A percentile compares a stretch with the other conserved stretches of the same genome.
Evolutionary conservation across 345 rosid species (phyloP).

Genomic region (Camelina sativa): DNA sequence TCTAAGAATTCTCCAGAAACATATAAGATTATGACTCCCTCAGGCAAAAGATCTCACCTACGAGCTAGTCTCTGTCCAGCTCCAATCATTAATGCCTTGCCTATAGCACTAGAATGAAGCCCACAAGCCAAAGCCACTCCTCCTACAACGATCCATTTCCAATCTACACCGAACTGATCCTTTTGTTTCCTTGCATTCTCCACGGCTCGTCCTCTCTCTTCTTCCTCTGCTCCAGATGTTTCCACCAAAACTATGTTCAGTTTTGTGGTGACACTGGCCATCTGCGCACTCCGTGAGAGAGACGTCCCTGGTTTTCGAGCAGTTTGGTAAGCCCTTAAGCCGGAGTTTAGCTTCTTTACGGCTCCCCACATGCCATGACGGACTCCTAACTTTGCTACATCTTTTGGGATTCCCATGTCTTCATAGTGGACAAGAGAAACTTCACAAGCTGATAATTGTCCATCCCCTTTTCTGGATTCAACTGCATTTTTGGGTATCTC

Average conservation of each 20-base stretch:
- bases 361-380: slow-evolving; percentile 99
- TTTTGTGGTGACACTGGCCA: slow-evolving; percentile 78
- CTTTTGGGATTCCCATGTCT: slow-evolving; percentile 99
- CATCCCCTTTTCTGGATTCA: slow-evolving; percentile 89
- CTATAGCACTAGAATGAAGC: slow-evolving; percentile 71
- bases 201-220: slow-evolving; percentile 20
- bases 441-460: slow-evolving; percentile 81
- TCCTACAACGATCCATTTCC: slow-evolving; percentile 88
- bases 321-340: slow-evolving; percentile 86
- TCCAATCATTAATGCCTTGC: slow-evolving; percentile 74
- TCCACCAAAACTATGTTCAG: slow-evolving; percentile 53
- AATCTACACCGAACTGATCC: slow-evolving; percentile 50
- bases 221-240: slow-evolving; percentile 50
- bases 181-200: slow-evolving; percentile 21
- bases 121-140: slow-evolving; percentile 85
- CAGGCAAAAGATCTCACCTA: slow-evolving; percentile 51
- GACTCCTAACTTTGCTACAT: slow-evolving; percentile 89
- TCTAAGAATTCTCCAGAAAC: slow-evolving; percentile 6
- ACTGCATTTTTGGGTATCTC: slow-evolving; percentile 46
- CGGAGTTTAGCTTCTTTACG: slow-evolving; percentile 80
- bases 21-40: slow-evolving; percentile 18
- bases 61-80: slow-evolving; percentile 81
- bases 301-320: slow-evolving; percentile 60
- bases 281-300: slow-evolving; percentile 69
- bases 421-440: slow-evolving; percentile 84